Conservation (phyloP, 2,329 filamentous ascomycete genomes). For the Nannizzia gypsea region DNA sequence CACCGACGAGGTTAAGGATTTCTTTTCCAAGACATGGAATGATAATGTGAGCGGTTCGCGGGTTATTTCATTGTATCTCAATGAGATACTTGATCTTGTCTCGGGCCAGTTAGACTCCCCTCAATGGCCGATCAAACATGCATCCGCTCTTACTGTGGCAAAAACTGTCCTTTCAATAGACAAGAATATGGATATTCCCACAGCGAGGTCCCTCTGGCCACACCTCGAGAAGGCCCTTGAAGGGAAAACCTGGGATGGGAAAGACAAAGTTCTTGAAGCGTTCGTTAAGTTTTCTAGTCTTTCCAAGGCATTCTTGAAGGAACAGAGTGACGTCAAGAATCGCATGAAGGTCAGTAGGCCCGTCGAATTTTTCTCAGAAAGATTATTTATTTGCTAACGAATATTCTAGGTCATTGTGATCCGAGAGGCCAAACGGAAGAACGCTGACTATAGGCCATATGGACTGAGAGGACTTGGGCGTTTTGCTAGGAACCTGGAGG, state of each 20-base stretch:
- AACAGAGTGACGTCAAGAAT: constrained; percentile 47
- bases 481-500: constrained; percentile 55
- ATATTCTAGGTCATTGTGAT: constrained; percentile 49
- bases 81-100: constrained; percentile 64
- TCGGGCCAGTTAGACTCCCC: constrained; percentile 60
- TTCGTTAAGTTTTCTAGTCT: constrained; percentile 67
- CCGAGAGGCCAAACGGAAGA: constrained; percentile 84
- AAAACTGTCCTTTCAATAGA: constrained; percentile 43
- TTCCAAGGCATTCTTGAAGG: constrained; percentile 46
- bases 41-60: constrained; percentile 80
- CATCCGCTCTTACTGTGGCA: constrained; percentile 67
- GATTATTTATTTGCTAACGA: background rate
- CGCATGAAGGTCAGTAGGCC: constrained; percentile 52
- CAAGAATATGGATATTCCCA: constrained; percentile 1
- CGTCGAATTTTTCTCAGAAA: background rate
- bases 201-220: constrained; percentile 54
- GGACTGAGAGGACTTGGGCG: constrained; percentile 61
- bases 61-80: constrained; percentile 69
- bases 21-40: constrained; percentile 77
- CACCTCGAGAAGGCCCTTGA: constrained; percentile 67
- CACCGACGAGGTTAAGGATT: constrained; percentile 64
- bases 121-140: constrained; percentile 85
- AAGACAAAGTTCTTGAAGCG: constrained; percentile 69
- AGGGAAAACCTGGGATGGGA: constrained; percentile 86
- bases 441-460: constrained; percentile 67